These are phyloP conservation scores for Xerocomellus intermedius DNA, from an alignment of 768 basidiomycete species.

Conservation along the genomic window DNA sequence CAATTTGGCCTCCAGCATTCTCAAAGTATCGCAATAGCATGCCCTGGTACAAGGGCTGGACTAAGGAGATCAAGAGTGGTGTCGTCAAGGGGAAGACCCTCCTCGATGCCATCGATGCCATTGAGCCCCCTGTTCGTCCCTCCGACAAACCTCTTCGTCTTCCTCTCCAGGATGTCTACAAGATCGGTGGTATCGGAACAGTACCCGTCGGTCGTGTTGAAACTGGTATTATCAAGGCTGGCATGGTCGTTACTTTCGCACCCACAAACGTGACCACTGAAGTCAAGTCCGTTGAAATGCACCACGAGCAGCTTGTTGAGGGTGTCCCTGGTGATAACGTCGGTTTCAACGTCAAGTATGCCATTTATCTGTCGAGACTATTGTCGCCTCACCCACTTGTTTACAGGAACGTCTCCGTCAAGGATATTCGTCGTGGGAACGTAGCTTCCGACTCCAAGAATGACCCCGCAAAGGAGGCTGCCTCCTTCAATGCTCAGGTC, in stretches of 20 bases:
- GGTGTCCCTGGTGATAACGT: constrained; percentile 99
- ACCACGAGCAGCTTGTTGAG: constrained; percentile 95
- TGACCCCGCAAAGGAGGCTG: constrained; percentile 99
- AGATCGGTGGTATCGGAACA: constrained; percentile 99
- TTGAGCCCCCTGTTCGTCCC: constrained; percentile 95
- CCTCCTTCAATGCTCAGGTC: constrained; percentile 99
- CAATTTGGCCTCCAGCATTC: constrained; percentile 4
- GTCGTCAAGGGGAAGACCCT: constrained; percentile 97
- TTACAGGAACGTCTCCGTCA: constrained; percentile 96
- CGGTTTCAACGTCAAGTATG: constrained; percentile 97
- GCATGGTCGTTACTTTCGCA: constrained; percentile 98
- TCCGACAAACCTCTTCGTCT: constrained; percentile 99
- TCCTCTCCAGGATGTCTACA: constrained; percentile 99
- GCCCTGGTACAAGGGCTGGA: constrained; percentile 99
- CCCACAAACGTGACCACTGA: constrained; percentile 99
- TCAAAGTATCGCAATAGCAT: constrained; percentile 56
- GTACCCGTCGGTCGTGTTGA: constrained; percentile 99
- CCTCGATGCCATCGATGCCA: constrained; percentile 99
- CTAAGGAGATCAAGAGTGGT: constrained; percentile 93
- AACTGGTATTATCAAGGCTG: constrained; percentile 99
- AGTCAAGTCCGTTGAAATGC: constrained; percentile 99
- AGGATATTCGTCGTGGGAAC: constrained; percentile 99
- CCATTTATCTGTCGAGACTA: constrained; percentile 9
- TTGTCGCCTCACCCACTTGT: constrained; percentile 5
- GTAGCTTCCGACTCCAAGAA: constrained; percentile 99